Evolutionary conservation across 192 early-diverging fungal genomes (phyloP).

Genomic region (Coemansia sp.): DNA sequence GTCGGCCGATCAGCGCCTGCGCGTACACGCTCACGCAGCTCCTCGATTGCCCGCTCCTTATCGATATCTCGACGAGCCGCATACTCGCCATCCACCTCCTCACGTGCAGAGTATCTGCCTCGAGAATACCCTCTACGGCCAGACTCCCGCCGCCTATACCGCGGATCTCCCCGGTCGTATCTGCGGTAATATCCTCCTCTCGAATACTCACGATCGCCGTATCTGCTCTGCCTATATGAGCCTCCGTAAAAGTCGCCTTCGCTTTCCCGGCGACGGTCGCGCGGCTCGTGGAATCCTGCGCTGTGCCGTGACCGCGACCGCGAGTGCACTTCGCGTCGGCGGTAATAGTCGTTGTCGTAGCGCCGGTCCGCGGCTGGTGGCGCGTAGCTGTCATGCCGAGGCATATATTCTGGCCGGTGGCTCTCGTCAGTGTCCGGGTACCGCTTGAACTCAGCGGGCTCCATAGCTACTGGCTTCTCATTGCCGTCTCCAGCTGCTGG

Average conservation of each 20-base stretch:
- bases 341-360: constrained; percentile 8
- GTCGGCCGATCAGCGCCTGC: constrained; percentile 16
- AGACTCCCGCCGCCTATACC: constrained; percentile 38
- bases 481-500: not conserved
- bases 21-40: constrained; percentile 43
- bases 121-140: constrained; percentile 29
- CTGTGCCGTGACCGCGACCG: constrained; percentile 21
- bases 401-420: constrained; percentile 12
- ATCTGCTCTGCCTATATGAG: constrained; percentile 24
- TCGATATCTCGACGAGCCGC: constrained; percentile 25
- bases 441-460: not conserved
- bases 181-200: constrained; percentile 21
- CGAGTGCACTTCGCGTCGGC: constrained; percentile 11
- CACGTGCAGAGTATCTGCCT: constrained; percentile 15
- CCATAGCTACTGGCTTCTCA: not conserved
- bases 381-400: constrained; percentile 8
- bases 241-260: constrained; percentile 23
- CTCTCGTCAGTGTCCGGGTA: not conserved
- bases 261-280: not conserved
- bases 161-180: constrained; percentile 33
- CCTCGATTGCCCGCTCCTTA: constrained; percentile 49
- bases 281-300: constrained; percentile 2
- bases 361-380: constrained; percentile 7
- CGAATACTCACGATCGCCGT: constrained; percentile 23
- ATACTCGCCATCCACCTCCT: constrained; percentile 22